Conservation (phyloP, 257 asterid species). For the Echites panduratus region DNA sequence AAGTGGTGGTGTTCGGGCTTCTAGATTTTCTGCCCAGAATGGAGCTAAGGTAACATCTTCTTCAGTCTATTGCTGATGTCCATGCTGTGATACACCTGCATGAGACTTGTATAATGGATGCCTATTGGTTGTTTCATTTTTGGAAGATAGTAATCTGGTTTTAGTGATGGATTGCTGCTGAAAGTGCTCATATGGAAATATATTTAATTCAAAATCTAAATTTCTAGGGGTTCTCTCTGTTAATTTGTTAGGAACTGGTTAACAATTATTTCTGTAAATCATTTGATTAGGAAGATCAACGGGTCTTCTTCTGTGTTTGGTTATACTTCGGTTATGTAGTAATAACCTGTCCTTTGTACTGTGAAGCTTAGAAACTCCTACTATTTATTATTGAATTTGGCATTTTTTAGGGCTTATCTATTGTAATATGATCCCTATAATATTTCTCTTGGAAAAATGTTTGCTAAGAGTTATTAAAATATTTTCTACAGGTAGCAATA, state of each 20-base stretch:
- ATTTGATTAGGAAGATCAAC: background rate
- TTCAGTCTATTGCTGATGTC: background rate
- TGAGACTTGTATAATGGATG: background rate
- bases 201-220: background rate
- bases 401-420: background rate
- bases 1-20: conserved; percentile 97
- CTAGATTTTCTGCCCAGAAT: conserved; percentile 78
- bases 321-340: background rate
- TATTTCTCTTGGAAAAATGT: background rate
- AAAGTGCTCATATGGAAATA: background rate
- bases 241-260: background rate
- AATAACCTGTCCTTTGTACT: background rate
- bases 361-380: background rate
- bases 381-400: background rate
- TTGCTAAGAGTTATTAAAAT: conserved; percentile 7
- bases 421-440: background rate
- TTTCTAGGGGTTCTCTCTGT: background rate
- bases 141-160: background rate
- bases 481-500: conserved; percentile 61
- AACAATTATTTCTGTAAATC: background rate
- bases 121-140: background rate
- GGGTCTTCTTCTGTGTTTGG: background rate
- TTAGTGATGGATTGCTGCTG: background rate
- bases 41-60: conserved; percentile 77
- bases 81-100: background rate